phyloP scores from a whole-genome alignment of 768 basidiomycete genomes.

The Rhodotorula taiwanensis region DNA sequence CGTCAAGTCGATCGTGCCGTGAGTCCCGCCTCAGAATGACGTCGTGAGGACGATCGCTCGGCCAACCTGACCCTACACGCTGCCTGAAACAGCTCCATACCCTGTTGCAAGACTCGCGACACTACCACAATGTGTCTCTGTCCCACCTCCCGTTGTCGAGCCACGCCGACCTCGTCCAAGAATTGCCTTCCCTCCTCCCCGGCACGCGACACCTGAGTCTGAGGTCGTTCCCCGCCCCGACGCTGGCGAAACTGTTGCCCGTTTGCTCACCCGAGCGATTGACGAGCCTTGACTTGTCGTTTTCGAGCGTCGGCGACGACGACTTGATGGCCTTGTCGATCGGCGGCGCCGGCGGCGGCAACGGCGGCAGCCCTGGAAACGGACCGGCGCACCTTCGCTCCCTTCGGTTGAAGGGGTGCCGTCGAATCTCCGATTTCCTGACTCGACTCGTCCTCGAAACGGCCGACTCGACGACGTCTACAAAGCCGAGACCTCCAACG shows the following conservation, averaged over 20 bases:
- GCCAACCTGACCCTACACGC: too few species aligned
- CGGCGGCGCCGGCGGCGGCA: not conserved
- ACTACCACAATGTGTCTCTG: not conserved
- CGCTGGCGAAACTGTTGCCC: not conserved
- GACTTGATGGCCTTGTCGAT: not conserved
- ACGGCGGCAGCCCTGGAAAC: not conserved
- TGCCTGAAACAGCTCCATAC: not conserved
- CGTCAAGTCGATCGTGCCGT: not conserved
- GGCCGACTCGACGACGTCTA: too few species aligned
- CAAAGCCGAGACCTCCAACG: too few species aligned
- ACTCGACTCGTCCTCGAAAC: too few species aligned
- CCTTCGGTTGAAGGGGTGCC: slow-evolving; percentile 1
- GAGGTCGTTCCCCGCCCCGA: not conserved
- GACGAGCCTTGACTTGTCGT: slow-evolving; percentile 2
- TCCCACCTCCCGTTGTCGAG: not conserved
- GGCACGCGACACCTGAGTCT: not conserved
- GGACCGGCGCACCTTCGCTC: not conserved
- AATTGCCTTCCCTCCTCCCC: not conserved
- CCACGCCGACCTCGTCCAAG: not conserved
- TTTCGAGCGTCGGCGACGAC: not conserved
- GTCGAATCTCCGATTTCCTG: not conserved
- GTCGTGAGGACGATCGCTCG: not conserved
- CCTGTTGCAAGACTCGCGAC: not conserved
- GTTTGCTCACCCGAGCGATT: not conserved
- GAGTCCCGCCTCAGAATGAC: not conserved